Percentiles rank a stretch among this genome's conserved stretches.
phyloP scores from a whole-genome alignment of 139 green algal species.

The Asterochloris erici region DNA sequence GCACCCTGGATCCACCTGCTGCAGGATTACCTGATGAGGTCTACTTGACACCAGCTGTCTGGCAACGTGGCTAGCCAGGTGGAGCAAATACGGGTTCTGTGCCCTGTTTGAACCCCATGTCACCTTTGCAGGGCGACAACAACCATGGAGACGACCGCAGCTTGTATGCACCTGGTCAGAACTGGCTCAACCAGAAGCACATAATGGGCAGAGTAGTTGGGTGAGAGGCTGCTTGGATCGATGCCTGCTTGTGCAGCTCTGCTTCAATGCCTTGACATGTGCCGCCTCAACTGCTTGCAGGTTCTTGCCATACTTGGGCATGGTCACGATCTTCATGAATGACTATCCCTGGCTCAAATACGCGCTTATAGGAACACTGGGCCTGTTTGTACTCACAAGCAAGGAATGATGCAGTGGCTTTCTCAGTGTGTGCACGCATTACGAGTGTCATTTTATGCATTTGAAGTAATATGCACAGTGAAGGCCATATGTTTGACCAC shows the following conservation, averaged over 20 bases:
- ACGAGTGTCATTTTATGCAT: too few relatives aligned
- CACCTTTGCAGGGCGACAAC: slow-evolving; percentile 76
- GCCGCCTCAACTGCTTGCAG: slow-evolving; percentile 25
- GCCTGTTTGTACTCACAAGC: slow-evolving; percentile 90
- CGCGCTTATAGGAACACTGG: slow-evolving; percentile 83
- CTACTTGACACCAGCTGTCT: background rate
- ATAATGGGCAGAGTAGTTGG: slow-evolving; percentile 93
- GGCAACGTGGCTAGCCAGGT: background rate
- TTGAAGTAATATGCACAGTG: too few relatives aligned
- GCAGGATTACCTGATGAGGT: background rate
- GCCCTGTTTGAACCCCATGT: background rate
- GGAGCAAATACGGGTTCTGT: background rate
- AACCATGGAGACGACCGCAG: slow-evolving; percentile 83
- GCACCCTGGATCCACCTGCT: background rate
- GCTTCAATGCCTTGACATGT: background rate
- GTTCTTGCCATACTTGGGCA: slow-evolving; percentile 91
- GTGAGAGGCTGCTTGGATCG: slow-evolving; percentile 37
- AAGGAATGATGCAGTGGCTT: slow-evolving; percentile 64
- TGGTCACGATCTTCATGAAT: slow-evolving; percentile 99
- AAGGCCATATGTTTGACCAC: too few relatives aligned
- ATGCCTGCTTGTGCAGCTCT: background rate
- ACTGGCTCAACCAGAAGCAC: slow-evolving; percentile 88
- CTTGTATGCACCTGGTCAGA: slow-evolving; percentile 79
- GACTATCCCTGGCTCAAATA: slow-evolving; percentile 93
- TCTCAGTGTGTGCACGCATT: too few relatives aligned